Base-by-base conservation (phyloP, 2,329 filamentous ascomycete genomes). In the Fusarium albidum region DNA sequence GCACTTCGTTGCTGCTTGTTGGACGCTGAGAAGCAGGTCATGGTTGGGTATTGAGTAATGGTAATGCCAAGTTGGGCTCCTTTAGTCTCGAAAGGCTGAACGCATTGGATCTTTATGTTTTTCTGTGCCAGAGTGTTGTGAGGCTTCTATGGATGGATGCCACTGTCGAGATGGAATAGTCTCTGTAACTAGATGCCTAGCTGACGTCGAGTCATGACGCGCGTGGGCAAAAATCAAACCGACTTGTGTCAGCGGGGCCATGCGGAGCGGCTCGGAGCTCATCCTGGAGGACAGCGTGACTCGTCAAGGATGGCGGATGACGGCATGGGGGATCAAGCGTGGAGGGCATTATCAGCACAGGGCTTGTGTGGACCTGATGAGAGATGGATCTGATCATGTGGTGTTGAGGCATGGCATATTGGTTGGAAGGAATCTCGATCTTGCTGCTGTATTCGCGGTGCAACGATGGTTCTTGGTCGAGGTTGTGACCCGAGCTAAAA, bases 21-120 rank as follows among this genome's bases (percentile, higher is more conserved):
- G 52, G 42, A 51, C 37, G 33, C 40, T 48, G 51, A 49, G 50
- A 44, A 48, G 44, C 52, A 55, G 38, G 17, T 46, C 34, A 47
- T 42, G 33, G 52, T 27, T 58, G 60, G 61, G 57, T 69, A 69
- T 63, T 67, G 53, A 67, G 54, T 69, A 69, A 69, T 69, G 59
- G 59, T 69, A 69, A 69, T 69, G 56, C 60, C 55, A 43, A 66
- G 42, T 57, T 51, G 44, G 48, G 42, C 17, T n/a, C 42, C 26
- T 35, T 35, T 21, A 33, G 13, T 17, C 31, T 29, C 17, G 18
- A 26, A 12, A 37, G 14, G 6, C 12, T 37, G 10, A 4, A 26
- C 13, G 21, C 21, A 21, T 21, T 21, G 51, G 41, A n/a, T 41
- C 17, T 50, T 15, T 25, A 45, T 34, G 34, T 12, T 49, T 40